These are phyloP conservation scores for Sphenostylis stenocarpa DNA, from an alignment of 306 rosid species.

Conservation along the genomic window DNA sequence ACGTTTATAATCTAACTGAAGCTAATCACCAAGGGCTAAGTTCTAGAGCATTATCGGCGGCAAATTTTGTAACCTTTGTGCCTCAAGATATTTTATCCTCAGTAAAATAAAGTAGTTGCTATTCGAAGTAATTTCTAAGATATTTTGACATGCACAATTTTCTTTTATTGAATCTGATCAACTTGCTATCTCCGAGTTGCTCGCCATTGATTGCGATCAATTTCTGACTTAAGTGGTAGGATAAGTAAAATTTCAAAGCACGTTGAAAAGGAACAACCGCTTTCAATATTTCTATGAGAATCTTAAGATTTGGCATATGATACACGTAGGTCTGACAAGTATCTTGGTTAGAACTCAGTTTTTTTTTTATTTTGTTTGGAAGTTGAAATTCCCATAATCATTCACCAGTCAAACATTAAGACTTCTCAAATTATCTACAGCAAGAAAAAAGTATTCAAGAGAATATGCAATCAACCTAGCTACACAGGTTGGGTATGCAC, in stretches of 20 bases:
- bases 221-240: not conserved
- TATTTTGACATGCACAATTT: not conserved
- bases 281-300: not conserved
- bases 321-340: conserved; percentile 2
- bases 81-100: not conserved
- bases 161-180: not conserved
- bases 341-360: conserved; percentile 33
- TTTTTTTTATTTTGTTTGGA: conserved; percentile 23
- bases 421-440: conserved; percentile 29
- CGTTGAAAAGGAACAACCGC: not conserved
- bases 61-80: not conserved
- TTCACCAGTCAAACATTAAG: conserved; percentile 26
- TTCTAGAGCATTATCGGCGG: not conserved
- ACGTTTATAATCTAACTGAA: not conserved
- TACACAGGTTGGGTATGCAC: conserved; percentile 62
- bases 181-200: not conserved
- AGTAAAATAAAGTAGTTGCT: not conserved
- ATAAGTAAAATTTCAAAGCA: not conserved
- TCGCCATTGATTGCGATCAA: conserved; percentile 1
- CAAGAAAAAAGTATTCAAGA: conserved; percentile 32
- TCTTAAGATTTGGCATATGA: conserved; percentile 19
- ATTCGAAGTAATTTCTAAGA: not conserved
- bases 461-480: conserved; percentile 38
- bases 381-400: conserved; percentile 34
- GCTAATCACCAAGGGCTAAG: not conserved